phyloP scores from a whole-genome alignment of 768 basidiomycete genomes.

The Clitopilus passeckerianus region DNA sequence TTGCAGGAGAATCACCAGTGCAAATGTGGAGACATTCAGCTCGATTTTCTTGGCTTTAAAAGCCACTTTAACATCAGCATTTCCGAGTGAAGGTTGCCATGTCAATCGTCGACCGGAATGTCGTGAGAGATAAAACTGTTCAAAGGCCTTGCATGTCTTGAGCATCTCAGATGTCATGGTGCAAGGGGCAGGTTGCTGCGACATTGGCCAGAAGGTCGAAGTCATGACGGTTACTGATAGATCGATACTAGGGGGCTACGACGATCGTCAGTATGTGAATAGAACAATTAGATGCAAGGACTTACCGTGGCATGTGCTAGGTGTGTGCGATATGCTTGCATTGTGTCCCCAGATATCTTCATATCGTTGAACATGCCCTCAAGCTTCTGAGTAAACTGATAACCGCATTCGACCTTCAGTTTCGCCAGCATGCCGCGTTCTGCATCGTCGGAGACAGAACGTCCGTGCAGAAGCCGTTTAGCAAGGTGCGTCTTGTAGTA shows the following conservation, averaged over 20 bases:
- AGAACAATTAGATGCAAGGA: not conserved
- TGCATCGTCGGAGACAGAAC: conserved; percentile 95
- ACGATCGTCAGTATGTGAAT: conserved; percentile 7
- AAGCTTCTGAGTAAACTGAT: conserved; percentile 95
- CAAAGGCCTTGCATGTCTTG: conserved; percentile 70
- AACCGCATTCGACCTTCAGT: conserved; percentile 93
- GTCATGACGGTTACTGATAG: conserved; percentile 92
- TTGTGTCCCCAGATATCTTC: conserved; percentile 80
- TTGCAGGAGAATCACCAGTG: conserved; percentile 79
- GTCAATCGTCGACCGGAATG: conserved; percentile 89
- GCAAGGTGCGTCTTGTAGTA: conserved; percentile 98
- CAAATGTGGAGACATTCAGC: conserved; percentile 88
- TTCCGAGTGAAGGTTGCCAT: conserved; percentile 89
- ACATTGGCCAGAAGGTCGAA: conserved; percentile 93
- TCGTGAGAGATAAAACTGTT: conserved; percentile 82
- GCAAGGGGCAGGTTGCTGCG: conserved; percentile 59
- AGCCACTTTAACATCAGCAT: conserved; percentile 77
- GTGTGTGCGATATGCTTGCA: conserved; percentile 64
- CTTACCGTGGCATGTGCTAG: conserved; percentile 59
- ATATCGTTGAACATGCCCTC: conserved; percentile 99
- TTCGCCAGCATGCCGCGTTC: conserved; percentile 97
- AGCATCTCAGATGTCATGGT: conserved; percentile 62
- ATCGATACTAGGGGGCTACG: conserved; percentile 70
- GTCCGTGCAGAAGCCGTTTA: conserved; percentile 79
- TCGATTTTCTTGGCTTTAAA: conserved; percentile 85